Evolutionary conservation across 108 stramenopile genomes (phyloP).

Genomic region (Cyclotella atomus): DNA sequence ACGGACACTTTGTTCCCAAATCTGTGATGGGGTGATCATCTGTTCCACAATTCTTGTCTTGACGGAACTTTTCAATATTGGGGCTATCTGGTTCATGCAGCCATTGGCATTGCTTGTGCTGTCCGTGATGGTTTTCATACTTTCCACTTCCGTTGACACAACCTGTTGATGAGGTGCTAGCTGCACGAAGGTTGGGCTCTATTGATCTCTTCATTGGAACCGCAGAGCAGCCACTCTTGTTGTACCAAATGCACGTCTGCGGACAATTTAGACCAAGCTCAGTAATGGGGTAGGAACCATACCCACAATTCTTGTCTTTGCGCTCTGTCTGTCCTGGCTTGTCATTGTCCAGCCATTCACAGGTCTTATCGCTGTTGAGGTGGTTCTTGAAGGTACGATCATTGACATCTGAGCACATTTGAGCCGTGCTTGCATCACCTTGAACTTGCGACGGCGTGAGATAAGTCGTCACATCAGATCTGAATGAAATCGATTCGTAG

Average conservation of each 20-base stretch:
- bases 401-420: conserved; percentile 2
- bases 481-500: background rate
- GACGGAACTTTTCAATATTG: conserved; percentile 14
- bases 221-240: conserved; percentile 21
- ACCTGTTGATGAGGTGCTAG: background rate
- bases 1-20: conserved; percentile 38
- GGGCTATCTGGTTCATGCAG: conserved; percentile 12
- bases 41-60: conserved; percentile 32
- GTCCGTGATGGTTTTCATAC: conserved; percentile 19
- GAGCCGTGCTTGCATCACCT: background rate
- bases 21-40: conserved; percentile 18
- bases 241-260: conserved; percentile 36
- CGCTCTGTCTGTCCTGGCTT: conserved; percentile 36
- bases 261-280: conserved; percentile 36
- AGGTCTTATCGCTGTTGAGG: conserved; percentile 17
- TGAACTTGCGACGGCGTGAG: background rate
- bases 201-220: background rate
- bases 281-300: conserved; percentile 21
- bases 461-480: background rate
- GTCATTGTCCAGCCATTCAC: conserved; percentile 30
- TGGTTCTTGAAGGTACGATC: conserved; percentile 27
- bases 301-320: conserved; percentile 40
- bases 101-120: conserved; percentile 30
- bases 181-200: background rate
- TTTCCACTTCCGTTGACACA: conserved; percentile 32